A percentile compares a stretch with the other conserved stretches of the same genome.
Conservation (phyloP, 208 protist species). For the Trichomonas vaginalis region DNA sequence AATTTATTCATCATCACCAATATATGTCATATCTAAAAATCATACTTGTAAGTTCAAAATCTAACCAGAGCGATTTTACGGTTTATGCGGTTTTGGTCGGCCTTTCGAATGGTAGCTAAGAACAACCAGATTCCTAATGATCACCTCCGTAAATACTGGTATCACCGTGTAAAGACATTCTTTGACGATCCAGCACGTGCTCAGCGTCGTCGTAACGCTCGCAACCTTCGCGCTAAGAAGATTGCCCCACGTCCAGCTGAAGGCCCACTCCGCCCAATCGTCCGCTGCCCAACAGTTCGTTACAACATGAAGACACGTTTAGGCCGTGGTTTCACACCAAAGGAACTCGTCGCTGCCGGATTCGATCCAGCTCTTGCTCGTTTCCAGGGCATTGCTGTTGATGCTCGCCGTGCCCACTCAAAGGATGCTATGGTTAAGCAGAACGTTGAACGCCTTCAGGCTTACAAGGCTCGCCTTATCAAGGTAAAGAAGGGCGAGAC, state of each 20-base stretch:
- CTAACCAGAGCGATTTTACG: too few relatives aligned
- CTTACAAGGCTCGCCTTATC: background rate
- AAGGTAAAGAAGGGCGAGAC: background rate
- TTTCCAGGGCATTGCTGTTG: background rate
- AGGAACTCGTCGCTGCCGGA: slow-evolving; percentile 39
- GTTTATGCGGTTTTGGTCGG: background rate
- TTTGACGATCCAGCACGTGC: slow-evolving; percentile 49
- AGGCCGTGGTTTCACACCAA: slow-evolving; percentile 51
- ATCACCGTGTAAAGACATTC: slow-evolving; percentile 40
- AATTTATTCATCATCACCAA: too few relatives aligned
- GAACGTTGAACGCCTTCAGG: background rate
- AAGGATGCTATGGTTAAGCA: background rate
- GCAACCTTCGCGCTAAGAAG: slow-evolving; percentile 28
- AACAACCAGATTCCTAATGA: slow-evolving; percentile 47
- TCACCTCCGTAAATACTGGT: slow-evolving; percentile 48
- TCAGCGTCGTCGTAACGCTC: slow-evolving; percentile 21
- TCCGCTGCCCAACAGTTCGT: slow-evolving; percentile 42
- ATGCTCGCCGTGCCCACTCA: background rate
- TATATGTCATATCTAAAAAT: too few relatives aligned
- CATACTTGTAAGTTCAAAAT: too few relatives aligned
- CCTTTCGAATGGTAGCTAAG: slow-evolving; percentile 32
- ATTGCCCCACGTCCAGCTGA: slow-evolving; percentile 47
- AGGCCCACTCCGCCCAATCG: slow-evolving; percentile 45
- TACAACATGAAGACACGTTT: slow-evolving; percentile 44
- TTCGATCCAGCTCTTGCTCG: background rate